phyloP scores from a whole-genome alignment of 305 asterid species.

The Withania somnifera region DNA sequence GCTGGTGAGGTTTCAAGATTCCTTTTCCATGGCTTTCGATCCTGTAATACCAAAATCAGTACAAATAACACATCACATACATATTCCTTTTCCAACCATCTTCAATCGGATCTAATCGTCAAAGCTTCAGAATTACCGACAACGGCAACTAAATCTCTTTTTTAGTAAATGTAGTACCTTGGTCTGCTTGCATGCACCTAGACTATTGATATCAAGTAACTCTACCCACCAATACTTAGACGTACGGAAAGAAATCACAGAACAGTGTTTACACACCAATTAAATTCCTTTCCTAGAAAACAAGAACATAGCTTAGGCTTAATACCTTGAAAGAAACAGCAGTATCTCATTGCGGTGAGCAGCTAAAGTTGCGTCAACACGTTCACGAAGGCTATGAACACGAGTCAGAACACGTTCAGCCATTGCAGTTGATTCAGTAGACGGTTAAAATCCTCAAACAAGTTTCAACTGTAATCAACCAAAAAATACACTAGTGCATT shows the following conservation, averaged over 20 bases:
- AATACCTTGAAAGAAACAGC: slow-evolving; percentile 58
- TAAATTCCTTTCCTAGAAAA: neutral
- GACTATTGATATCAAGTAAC: neutral
- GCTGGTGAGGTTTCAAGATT: slow-evolving; percentile 80
- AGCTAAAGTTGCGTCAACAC: slow-evolving; percentile 72
- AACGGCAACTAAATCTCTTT: no score
- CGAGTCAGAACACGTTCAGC: slow-evolving; percentile 84
- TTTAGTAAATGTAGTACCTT: no score
- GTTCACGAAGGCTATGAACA: slow-evolving; percentile 92
- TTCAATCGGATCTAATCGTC: no score
- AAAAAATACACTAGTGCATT: neutral
- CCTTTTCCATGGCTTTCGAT: slow-evolving; percentile 87
- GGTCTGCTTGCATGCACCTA: no score
- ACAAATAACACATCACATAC: no score
- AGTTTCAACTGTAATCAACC: slow-evolving; percentile 22
- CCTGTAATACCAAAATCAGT: slow-evolving; percentile 24
- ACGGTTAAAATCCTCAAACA: slow-evolving; percentile 11
- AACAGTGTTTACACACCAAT: neutral
- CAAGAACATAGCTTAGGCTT: neutral
- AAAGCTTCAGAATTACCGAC: no score
- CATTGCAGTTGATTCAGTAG: slow-evolving; percentile 30
- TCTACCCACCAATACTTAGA: neutral
- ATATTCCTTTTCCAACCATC: no score
- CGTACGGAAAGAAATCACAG: neutral
- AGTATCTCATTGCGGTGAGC: slow-evolving; percentile 71